Evolutionary conservation across 371 early-diverging fungal genomes (phyloP), one percentile per base, ranked within the genome.

Genomic region (Mortierella sp.): DNA sequence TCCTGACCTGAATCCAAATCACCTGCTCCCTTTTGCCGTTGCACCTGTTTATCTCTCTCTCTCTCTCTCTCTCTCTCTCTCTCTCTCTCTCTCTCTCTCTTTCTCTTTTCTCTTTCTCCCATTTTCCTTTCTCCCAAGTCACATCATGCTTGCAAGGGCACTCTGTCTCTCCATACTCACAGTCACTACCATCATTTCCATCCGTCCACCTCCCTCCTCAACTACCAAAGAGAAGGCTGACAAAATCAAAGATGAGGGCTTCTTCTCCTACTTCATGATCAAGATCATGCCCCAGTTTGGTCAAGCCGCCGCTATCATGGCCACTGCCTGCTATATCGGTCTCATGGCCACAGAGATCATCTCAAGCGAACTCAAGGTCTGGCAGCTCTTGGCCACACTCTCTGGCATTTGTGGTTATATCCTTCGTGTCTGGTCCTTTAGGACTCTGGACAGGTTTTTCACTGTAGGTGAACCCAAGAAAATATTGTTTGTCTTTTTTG

Each of bases 221-320:
- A 64, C 50, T 46, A 75, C 62, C 15, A 66, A 65, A 45, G 70
- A 70, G 48, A 70, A 63, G n/a, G 52, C 66, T 0, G 75, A 75
- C 64, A 75, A 62, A 45, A 62, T 70, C 66, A 75, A 75, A 44
- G 70, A 75, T 23, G 75, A 75, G 45, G 75, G 75, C 15, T 51
- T 67, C 29, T 70, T 75, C 50, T 62, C 67, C 0, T 37, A 47
- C 29, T 16, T 66, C 64, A 75, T 75, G 60, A 53, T 70, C 60
- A 45, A 62, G 12, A 0, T 62, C 1, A 44, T 70, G 64, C 75
- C 75, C 15, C 51, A 26, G 2, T 23, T 66, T 37, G 75, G 66
- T n/a, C 56, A 58, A 28, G 53, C 63, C 21, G 75, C 67, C 46
- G 75, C 70, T 6, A 44, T 62, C 2, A 21, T 60, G 3, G 66